These are phyloP conservation scores for Penicillium alfredii DNA, from an alignment of 495 filamentous ascomycete species.

Conservation along the genomic window DNA sequence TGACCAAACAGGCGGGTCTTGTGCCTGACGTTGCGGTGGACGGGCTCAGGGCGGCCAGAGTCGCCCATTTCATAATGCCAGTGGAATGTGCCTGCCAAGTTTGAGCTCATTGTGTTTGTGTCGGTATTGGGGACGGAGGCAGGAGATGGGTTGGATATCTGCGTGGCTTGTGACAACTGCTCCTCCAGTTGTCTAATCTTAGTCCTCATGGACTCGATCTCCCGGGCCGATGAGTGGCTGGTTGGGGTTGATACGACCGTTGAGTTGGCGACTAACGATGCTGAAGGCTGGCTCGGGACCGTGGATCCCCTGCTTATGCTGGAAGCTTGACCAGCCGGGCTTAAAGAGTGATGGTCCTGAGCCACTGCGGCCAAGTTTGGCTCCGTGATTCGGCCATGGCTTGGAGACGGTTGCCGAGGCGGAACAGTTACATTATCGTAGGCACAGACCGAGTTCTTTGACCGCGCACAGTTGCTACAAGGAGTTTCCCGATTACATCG, in stretches of 20 bases:
- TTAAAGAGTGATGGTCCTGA: background rate
- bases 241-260: slow-evolving; percentile 24
- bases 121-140: slow-evolving; percentile 14
- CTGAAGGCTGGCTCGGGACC: slow-evolving; percentile 9
- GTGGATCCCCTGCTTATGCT: background rate
- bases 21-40: slow-evolving; percentile 40
- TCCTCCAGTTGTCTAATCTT: slow-evolving; percentile 43
- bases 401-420: slow-evolving; percentile 8
- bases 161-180: slow-evolving; percentile 27
- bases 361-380: background rate
- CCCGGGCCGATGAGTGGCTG: slow-evolving; percentile 24
- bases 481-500: slow-evolving; percentile 44
- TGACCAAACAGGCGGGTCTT: slow-evolving; percentile 51
- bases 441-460: slow-evolving; percentile 35
- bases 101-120: slow-evolving; percentile 22
- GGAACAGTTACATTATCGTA: slow-evolving; percentile 28
- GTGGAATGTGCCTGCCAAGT: slow-evolving; percentile 23
- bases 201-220: slow-evolving; percentile 32
- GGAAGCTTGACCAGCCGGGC: background rate
- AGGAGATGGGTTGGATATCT: slow-evolving; percentile 3
- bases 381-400: slow-evolving; percentile 1
- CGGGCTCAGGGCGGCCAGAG: slow-evolving; percentile 17
- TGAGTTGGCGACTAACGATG: slow-evolving; percentile 12
- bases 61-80: slow-evolving; percentile 18
- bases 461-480: slow-evolving; percentile 46